phyloP scores from a whole-genome alignment of 768 basidiomycete species.

The Royoungia palumana region DNA sequence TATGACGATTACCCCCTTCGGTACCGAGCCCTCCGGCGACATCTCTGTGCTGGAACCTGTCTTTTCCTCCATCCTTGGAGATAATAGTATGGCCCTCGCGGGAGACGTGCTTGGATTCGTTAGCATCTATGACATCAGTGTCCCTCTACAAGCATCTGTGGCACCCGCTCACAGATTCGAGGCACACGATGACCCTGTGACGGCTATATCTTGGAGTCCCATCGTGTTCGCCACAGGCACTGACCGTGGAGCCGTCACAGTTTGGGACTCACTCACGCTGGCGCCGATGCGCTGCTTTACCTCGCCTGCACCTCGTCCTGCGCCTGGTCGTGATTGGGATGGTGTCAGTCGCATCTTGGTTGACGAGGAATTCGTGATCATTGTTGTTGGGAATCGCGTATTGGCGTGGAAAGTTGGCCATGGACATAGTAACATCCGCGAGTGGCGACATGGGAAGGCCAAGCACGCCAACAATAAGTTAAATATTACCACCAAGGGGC shows the following conservation, averaged over 20 bases:
- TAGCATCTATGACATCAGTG: conserved; percentile 55
- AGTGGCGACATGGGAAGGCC: conserved; percentile 33
- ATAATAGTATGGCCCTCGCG: conserved; percentile 51
- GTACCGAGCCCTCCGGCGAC: conserved; percentile 48
- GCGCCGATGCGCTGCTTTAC: conserved; percentile 53
- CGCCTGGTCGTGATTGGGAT: conserved; percentile 36
- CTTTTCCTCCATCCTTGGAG: conserved; percentile 38
- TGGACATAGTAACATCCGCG: conserved; percentile 38
- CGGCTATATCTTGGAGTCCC: conserved; percentile 60
- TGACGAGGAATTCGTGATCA: conserved; percentile 51
- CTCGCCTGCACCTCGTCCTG: conserved; percentile 40
- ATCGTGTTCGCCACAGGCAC: conserved; percentile 66
- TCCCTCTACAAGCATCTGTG: conserved; percentile 13
- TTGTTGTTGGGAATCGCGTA: conserved; percentile 56
- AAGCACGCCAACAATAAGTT: conserved; percentile 25
- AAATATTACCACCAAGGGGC: conserved; percentile 38
- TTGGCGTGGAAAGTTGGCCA: conserved; percentile 66
- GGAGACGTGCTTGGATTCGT: conserved; percentile 68
- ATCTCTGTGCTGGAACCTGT: conserved; percentile 49
- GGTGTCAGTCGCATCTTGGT: conserved; percentile 57
- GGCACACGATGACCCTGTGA: conserved; percentile 65
- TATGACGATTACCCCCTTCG: conserved; percentile 43
- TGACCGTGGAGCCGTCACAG: conserved; percentile 50
- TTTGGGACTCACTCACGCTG: conserved; percentile 69
- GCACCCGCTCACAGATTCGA: conserved; percentile 50